Evolutionary conservation across 1,284 basidiomycete species (phyloP).

Genomic region (Lentinula novae-zelandiae): DNA sequence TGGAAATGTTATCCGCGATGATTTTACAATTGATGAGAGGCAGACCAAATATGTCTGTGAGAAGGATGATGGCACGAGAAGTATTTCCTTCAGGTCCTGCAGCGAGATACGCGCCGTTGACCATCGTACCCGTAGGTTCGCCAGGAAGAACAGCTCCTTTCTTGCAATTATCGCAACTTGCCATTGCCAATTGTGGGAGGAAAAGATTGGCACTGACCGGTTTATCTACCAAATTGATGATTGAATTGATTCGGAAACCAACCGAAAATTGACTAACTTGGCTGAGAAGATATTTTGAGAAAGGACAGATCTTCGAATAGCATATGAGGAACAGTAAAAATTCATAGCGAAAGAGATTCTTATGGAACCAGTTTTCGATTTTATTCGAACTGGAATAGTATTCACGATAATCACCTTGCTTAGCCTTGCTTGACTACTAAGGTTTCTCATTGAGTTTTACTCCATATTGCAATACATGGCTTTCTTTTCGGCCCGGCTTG

Average conservation of each 20-base stretch:
- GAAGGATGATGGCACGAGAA: constrained; percentile 40
- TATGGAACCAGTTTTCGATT: no score
- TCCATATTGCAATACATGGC: no score
- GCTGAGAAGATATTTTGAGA: no score
- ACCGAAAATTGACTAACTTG: background rate
- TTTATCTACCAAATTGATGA: background rate
- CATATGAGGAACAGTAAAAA: background rate
- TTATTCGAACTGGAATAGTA: no score
- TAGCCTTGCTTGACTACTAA: no score
- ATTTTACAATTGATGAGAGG: constrained; percentile 47
- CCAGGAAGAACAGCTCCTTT: constrained; percentile 35
- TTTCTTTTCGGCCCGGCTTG: no score
- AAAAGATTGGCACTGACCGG: background rate
- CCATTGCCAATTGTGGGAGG: constrained; percentile 9
- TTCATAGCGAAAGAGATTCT: no score
- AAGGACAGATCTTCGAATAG: background rate
- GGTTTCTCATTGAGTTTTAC: no score
- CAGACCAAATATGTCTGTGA: constrained; percentile 53
- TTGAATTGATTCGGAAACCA: constrained; percentile 3
- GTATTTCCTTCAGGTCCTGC: constrained; percentile 18
- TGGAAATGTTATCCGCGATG: constrained; percentile 48
- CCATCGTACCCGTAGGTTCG: constrained; percentile 32
- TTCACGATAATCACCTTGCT: no score
- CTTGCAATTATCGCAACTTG: constrained; percentile 38
- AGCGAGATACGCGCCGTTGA: constrained; percentile 19